phyloP scores from a whole-genome alignment of 2,329 filamentous ascomycete genomes.

The Didymella pinodella region DNA sequence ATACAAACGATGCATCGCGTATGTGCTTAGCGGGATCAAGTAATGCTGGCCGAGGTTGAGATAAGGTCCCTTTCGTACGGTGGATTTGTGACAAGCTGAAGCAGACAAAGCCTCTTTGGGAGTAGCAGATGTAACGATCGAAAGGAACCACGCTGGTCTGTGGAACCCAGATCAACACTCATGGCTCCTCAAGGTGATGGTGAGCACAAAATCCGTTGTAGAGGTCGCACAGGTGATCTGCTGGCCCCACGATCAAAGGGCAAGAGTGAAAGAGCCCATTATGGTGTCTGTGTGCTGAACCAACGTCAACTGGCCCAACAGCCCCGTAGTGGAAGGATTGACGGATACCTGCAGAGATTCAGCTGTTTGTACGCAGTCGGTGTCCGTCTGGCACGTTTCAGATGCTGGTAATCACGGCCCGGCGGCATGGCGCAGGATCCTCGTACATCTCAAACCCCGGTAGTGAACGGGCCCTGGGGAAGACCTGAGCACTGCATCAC shows the following conservation, averaged over 20 bases:
- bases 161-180: slow-evolving; percentile 34
- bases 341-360: slow-evolving; percentile 17
- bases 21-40: slow-evolving; percentile 1
- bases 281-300: slow-evolving; percentile 9
- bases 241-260: slow-evolving; percentile 21
- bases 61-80: neutral
- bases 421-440: slow-evolving; percentile 37
- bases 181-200: slow-evolving; percentile 28
- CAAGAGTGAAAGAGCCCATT: slow-evolving; percentile 1
- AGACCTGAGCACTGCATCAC: neutral
- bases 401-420: slow-evolving; percentile 37
- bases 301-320: neutral
- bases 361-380: slow-evolving; percentile 18
- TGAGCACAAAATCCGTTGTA: slow-evolving; percentile 28
- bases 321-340: neutral
- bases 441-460: slow-evolving; percentile 26
- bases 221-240: slow-evolving; percentile 30
- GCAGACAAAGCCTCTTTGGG: slow-evolving; percentile 39
- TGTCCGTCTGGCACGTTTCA: slow-evolving; percentile 39
- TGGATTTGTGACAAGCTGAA: slow-evolving; percentile 23
- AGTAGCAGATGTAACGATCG: slow-evolving; percentile 47
- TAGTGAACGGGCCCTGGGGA: slow-evolving; percentile 13
- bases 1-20: neutral
- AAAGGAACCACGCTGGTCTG: slow-evolving; percentile 39
- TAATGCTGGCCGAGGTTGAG: slow-evolving; percentile 13